Conservation (phyloP, 805 yeast genomes). For the Ogataea populi-albae region DNA sequence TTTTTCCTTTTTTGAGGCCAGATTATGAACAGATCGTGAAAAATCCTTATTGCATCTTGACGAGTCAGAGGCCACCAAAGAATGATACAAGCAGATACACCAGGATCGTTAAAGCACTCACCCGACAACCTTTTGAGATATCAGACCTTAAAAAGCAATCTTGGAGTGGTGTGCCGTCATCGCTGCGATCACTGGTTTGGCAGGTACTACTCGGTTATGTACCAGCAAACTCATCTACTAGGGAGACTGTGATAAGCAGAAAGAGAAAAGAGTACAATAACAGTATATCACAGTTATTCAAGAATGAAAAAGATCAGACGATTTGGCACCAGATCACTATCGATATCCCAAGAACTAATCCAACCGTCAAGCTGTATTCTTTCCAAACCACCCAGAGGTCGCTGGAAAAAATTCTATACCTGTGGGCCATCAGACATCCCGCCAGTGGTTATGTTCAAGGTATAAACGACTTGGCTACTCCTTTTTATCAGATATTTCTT, state of each 20-base stretch:
- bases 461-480: slow-evolving; percentile 89
- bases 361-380: slow-evolving; percentile 71
- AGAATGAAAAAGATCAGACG: slow-evolving; percentile 59
- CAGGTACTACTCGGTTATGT: slow-evolving; percentile 84
- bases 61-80: slow-evolving; percentile 27
- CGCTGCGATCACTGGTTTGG: slow-evolving; percentile 83
- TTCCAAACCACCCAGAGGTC: slow-evolving; percentile 70
- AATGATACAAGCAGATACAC: slow-evolving; percentile 55
- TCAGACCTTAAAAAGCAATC: slow-evolving; percentile 71
- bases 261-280: slow-evolving; percentile 84
- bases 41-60: slow-evolving; percentile 41
- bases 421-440: slow-evolving; percentile 97
- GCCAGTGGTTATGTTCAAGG: slow-evolving; percentile 99
- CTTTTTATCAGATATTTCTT: slow-evolving; percentile 84
- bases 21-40: slow-evolving; percentile 38
- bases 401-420: slow-evolving; percentile 73
- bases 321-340: slow-evolving; percentile 96
- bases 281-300: slow-evolving; percentile 66
- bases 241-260: slow-evolving; percentile 63
- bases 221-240: slow-evolving; percentile 79
- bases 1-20: slow-evolving; percentile 25
- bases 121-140: slow-evolving; percentile 56
- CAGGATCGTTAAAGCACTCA: slow-evolving; percentile 63
- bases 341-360: slow-evolving; percentile 93
- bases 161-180: slow-evolving; percentile 92